Percentiles rank a stretch among this genome's conserved stretches.
Evolutionary conservation across 2,329 filamentous ascomycete genomes (phyloP).

Genomic region (Grosmannia serpens): DNA sequence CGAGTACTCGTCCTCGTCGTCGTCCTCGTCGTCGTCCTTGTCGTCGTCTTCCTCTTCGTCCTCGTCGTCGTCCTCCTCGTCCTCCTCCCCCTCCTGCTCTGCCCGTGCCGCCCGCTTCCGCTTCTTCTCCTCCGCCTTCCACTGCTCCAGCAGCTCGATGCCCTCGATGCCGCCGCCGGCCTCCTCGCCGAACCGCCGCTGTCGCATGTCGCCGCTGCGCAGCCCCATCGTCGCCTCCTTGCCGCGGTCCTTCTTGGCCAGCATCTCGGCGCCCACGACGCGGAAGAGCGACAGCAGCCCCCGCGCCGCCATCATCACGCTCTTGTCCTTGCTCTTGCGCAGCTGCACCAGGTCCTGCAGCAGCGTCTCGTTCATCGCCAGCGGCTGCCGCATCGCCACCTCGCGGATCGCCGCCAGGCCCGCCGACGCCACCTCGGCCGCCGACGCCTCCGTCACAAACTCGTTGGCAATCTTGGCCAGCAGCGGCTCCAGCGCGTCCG

Average conservation of each 20-base stretch:
- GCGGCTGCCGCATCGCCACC: constrained; percentile 79
- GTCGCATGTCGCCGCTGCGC: constrained; percentile 58
- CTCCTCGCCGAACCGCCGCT: constrained; percentile 74
- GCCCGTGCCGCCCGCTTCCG: constrained; percentile 51
- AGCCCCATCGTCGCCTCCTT: constrained; percentile 82
- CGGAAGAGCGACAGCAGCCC: constrained; percentile 83
- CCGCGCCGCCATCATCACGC: constrained; percentile 96
- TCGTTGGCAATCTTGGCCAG: constrained; percentile 96
- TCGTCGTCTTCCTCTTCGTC: constrained; percentile 49
- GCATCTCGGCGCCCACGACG: constrained; percentile 78
- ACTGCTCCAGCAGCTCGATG: constrained; percentile 79
- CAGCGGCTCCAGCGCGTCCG: constrained; percentile 81
- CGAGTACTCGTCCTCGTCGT: constrained; percentile 45
- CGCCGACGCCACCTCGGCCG: constrained; percentile 80
- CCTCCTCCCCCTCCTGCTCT: constrained; percentile 47
- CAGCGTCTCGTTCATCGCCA: constrained; percentile 95
- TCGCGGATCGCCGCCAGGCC: constrained; percentile 88
- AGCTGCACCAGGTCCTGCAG: constrained; percentile 94
- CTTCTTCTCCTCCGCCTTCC: constrained; percentile 82
- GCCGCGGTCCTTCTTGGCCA: constrained; percentile 82
- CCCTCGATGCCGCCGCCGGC: constrained; percentile 77
- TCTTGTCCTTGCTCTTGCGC: constrained; percentile 94
- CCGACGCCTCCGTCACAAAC: constrained; percentile 90
- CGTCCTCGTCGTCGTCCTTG: constrained; percentile 48
- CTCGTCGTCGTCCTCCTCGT: constrained; percentile 48